These are phyloP conservation scores for Cryptomeria japonica DNA, from an alignment of 75 land plant genomes.

Conservation along the genomic window DNA sequence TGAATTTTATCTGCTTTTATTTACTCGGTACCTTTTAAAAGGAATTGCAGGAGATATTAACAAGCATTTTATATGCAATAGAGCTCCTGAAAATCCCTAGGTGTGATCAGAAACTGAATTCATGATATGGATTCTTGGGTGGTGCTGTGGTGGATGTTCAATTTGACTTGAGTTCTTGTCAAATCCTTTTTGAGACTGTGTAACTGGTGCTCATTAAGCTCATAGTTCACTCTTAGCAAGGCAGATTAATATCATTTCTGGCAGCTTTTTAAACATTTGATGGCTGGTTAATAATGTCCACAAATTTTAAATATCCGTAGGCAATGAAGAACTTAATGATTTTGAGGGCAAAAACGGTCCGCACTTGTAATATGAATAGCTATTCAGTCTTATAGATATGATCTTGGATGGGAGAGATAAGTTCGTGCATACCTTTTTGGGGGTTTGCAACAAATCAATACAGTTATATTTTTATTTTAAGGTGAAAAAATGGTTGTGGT, in stretches of 20 bases:
- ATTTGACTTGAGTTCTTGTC: background rate
- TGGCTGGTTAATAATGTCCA: background rate
- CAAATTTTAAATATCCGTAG: too few species aligned
- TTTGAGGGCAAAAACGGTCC: background rate
- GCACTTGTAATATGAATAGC: background rate
- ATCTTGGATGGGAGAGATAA: too few species aligned
- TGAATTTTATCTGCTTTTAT: background rate
- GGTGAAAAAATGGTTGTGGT: too few species aligned
- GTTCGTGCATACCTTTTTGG: too few species aligned
- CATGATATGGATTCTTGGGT: background rate
- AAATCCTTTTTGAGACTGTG: background rate
- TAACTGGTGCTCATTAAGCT: background rate
- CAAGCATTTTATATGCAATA: slow-evolving; percentile 1
- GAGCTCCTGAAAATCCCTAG: background rate
- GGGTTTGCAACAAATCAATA: too few species aligned
- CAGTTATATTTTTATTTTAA: too few species aligned
- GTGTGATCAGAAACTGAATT: background rate
- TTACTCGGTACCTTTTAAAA: background rate
- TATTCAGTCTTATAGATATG: too few species aligned
- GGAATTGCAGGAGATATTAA: background rate
- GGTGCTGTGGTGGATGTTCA: background rate
- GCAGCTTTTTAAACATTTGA: background rate
- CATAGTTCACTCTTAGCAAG: background rate
- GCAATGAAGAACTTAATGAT: background rate
- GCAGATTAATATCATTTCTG: background rate